Evolutionary conservation across 2,329 filamentous ascomycete species (phyloP).

Genomic region (Fusarium sp.): DNA sequence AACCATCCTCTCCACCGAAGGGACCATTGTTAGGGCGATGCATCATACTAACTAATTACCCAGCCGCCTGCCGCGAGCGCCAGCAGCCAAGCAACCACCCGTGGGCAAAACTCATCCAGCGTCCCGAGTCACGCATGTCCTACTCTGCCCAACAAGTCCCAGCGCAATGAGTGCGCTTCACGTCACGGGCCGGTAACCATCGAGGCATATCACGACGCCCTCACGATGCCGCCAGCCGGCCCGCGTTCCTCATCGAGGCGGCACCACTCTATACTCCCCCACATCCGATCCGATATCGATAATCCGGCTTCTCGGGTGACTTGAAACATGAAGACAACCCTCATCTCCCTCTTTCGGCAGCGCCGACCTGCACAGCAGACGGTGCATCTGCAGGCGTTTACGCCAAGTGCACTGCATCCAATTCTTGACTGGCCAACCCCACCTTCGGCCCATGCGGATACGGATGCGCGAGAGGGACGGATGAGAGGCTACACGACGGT

Average conservation of each 20-base stretch:
- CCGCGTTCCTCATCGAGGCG: conserved; percentile 24
- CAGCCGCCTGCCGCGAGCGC: conserved; percentile 55
- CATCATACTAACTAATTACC: conserved; percentile 36
- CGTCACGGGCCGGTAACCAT: conserved; percentile 20
- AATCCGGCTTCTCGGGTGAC: conserved; percentile 26
- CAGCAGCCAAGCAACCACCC: conserved; percentile 53
- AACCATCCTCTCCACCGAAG: conserved; percentile 7
- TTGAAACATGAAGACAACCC: conserved; percentile 14
- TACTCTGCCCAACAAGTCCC: conserved; percentile 45
- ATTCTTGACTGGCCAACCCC: conserved; percentile 30
- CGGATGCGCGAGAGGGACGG: conserved; percentile 7
- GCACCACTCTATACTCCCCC: conserved; percentile 11
- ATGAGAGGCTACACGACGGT: conserved; percentile 19
- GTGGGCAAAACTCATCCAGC: conserved; percentile 54
- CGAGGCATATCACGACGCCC: conserved; percentile 5
- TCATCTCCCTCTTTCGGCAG: conserved; percentile 17
- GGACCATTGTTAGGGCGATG: conserved; percentile 12
- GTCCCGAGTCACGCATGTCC: conserved; percentile 46
- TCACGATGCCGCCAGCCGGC: conserved; percentile 25
- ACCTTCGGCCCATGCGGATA: conserved; percentile 11
- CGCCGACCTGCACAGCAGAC: conserved; percentile 9
- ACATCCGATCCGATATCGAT: conserved; percentile 21
- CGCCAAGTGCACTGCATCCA: conserved; percentile 7
- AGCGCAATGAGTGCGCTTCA: conserved; percentile 41
- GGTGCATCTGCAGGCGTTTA: conserved; percentile 18